Base-by-base conservation (phyloP, 2,329 filamentous ascomycete genomes). In the Capronia coronata region DNA sequence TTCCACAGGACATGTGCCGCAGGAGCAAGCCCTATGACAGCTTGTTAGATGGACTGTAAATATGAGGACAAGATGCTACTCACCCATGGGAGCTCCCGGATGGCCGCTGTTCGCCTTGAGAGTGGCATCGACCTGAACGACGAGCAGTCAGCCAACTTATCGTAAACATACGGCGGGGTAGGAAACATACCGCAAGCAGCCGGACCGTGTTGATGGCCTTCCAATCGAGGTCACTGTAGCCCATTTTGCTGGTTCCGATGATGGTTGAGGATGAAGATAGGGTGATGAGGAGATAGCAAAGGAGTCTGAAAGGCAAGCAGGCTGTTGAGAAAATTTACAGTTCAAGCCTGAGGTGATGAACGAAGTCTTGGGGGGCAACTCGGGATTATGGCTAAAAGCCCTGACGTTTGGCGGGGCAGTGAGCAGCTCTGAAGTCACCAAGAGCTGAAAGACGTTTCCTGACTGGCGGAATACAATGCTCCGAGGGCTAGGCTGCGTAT, bases 151-250 rank as follows among this genome's bases (percentile, higher is more conserved):
- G 46, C 42, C 29, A 25, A 34, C 43, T 29, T 23, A 46, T 48
- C 34, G 19, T 41, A 11, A 37, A 19, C 11, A 44, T 44, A 13
- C 41, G 43, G 49, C 18, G 58, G 61, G 55, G 61, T 57, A 58
- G 54, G 55, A 48, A 56, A 84, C 89, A 73, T 84, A 97, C 93
- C 71, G 93, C 90, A 65, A 98, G 82, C 68, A 88, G 75, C 71
- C 93, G 87, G 78, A 98, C 97, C 72, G 91, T 95, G 84, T 97
- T 97, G 77, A 98, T 88, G 68, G 88, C 86, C 74, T 89, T 81
- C 78, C 84, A 77, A 72, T 98, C 93, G 68, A 83, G 72, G 66
- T 97, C 86, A 70, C 79, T 79, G 80, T 86, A 96, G 71, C 83
- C 83, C 91, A 97, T 97, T 65, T 69, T 80, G 68, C 71, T 70